Conservation (phyloP, 805 yeast genomes). For the Schizosaccharomyces lindneri region DNA sequence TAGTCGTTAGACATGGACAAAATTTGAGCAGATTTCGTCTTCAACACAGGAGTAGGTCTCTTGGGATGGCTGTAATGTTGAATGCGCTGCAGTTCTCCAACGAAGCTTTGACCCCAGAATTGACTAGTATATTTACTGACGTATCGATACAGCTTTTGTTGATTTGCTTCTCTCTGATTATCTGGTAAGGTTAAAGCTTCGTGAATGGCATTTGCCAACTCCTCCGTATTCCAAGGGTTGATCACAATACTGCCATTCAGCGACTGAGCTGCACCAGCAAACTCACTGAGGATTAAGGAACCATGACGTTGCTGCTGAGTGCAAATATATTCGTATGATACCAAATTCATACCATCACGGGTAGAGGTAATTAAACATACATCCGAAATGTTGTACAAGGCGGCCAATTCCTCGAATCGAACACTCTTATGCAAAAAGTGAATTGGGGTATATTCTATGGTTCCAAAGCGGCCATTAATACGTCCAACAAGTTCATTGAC, state of each 20-base stretch:
- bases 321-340: conserved; percentile 86
- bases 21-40: background rate
- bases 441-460: conserved; percentile 91
- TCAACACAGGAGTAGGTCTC: background rate
- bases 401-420: conserved; percentile 72
- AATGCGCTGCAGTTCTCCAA: conserved; percentile 35
- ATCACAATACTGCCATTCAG: conserved; percentile 81
- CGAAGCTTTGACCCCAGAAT: conserved; percentile 93
- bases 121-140: conserved; percentile 84
- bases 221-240: conserved; percentile 97
- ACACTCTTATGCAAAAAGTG: conserved; percentile 87
- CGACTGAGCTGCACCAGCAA: conserved; percentile 98
- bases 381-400: conserved; percentile 65
- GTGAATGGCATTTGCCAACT: conserved; percentile 57
- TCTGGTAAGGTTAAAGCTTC: conserved; percentile 68
- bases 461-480: conserved; percentile 86
- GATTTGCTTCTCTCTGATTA: conserved; percentile 57
- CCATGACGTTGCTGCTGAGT: conserved; percentile 78
- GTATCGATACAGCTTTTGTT: conserved; percentile 61
- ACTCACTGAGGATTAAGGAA: conserved; percentile 67
- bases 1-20: too few species aligned
- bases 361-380: conserved; percentile 85
- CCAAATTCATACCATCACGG: conserved; percentile 96
- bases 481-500: conserved; percentile 93
- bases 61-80: background rate